Base-by-base conservation (phyloP, 768 basidiomycete species). In the Tricholomella constricta region DNA sequence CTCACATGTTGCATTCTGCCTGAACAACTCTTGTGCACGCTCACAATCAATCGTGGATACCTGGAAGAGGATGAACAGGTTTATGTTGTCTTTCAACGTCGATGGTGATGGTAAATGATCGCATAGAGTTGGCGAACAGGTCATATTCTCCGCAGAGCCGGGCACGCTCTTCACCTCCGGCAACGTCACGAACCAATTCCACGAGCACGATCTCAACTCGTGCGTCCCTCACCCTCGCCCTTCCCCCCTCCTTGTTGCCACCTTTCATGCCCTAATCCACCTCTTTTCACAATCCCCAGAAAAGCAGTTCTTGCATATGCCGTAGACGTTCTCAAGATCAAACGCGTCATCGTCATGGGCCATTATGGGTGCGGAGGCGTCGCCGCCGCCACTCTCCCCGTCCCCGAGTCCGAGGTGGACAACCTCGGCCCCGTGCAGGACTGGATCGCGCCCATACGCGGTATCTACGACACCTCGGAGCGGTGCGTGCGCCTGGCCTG, bases 331-430 rank as follows among this genome's bases (percentile, higher is more conserved):
- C 63, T 76, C 11, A 63, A 65, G 4, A 73, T 77, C 12, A 64
- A 70, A 43, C 74, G 76, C 41, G 62, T 77, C 44, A 68, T 77
- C 42, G 71, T 77, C 15, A 72, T 77, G 71, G 75, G 74, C 0
- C 74, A 77, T 54, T 77, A 77, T 44, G 75, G 74, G 1, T 77
- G 74, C 48, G 73, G 74, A 15, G 75, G 75, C 27, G 68, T 77
- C 11, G 74, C 69, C 11, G 72, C 73, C 25, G 66, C 73, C 20
- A 55, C 56, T 7, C 51, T 55, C 15, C 48, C 47, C 19, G 12
- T 20, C 9, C 42, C 34, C 7, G 22, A 40, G 4, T 27, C 50
- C 34, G 48, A 48, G 3, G 42, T 34, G 2, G 32, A 22, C 14
- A 40, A 51, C 14, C 62, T 65, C 11, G 61, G 66, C 22, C 71